These are phyloP conservation scores for Schwanniomyces vanrijiae DNA, from an alignment of 805 yeast species.

Conservation along the genomic window DNA sequence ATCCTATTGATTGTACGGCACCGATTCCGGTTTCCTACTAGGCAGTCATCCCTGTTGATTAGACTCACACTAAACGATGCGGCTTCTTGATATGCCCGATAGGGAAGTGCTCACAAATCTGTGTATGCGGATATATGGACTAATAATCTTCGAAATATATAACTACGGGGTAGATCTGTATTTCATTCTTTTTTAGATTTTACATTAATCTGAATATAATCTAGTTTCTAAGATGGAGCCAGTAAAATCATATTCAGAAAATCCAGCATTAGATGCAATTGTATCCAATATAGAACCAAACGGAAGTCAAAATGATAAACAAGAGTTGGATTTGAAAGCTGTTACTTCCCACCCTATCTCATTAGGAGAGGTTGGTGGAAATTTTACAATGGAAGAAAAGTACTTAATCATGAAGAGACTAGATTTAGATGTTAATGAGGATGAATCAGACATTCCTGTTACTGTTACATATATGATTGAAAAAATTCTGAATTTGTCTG, in stretches of 20 bases:
- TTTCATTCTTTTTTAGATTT: not conserved
- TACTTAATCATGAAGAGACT: conserved; percentile 4
- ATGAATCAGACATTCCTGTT: conserved; percentile 5
- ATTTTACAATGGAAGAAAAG: conserved; percentile 4
- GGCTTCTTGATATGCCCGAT: not conserved
- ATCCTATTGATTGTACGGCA: not conserved
- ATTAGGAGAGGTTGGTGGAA: conserved; percentile 5
- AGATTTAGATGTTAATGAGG: conserved; percentile 4
- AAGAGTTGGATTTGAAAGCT: conserved; percentile 6
- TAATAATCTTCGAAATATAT: not conserved
- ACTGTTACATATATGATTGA: conserved; percentile 9
- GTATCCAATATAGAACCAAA: not conserved
- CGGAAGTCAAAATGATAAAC: not conserved
- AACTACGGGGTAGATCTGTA: not conserved
- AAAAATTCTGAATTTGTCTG: conserved; percentile 22
- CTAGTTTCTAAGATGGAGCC: not conserved
- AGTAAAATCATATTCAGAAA: not conserved
- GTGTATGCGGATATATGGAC: not conserved
- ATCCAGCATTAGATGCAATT: not conserved
- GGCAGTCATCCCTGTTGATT: not conserved
- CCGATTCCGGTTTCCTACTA: not conserved
- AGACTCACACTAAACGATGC: not conserved
- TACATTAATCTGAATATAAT: not conserved
- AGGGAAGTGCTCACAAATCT: not conserved
- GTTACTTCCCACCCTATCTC: conserved; percentile 7